Evolutionary conservation across 140 eudicot genomes (phyloP), one percentile per base, ranked within the genome.

Genomic region (Artemisia princeps): DNA sequence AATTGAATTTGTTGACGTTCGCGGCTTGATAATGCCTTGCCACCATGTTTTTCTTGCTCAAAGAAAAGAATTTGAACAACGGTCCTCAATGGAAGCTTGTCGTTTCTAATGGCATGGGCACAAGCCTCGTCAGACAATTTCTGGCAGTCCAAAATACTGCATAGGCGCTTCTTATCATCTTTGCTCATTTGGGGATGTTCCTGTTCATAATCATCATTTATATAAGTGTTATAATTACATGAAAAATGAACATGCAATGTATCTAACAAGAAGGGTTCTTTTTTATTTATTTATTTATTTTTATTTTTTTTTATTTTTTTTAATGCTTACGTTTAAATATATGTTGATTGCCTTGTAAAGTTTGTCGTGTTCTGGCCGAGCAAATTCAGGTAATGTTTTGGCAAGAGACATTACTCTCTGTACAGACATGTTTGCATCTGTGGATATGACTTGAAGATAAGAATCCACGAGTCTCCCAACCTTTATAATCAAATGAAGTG

Each of bases 51-150:
- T 69, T 84, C 94, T 45, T 82, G 87, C 52, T 86, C 89, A 63
- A 77, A 84, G 94, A 82, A 89, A 68, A 89, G 87, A 30, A 86
- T 79, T 63, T 89, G 97, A 60, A 89, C 92, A 26, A 89, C 84
- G 5, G 92, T 89, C 75, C 97, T 84, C 68, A 82, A 58, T 37
- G 97, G 97, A 58, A 89, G 79, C 28, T 74, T 73, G 74, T 89
- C 97, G 14, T 89, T 86, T 60, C 63, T 86, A 60, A 89, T 90
- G 22, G 81, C 97, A 49, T 86, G 92, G 0, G 89, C 77, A 6
- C 89, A 74, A 2, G 80, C 74, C 67, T 82, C 94, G 3, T 84
- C 76, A 1, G 97, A 82, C 69, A 89, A 67, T 55, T 84, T 86
- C 56, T 82, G 80, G 78, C 95, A 82, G 68, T 89, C 92, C 55